Evolutionary conservation across 345 rosid genomes (phyloP).

Genomic region (Physaria fendleri): DNA sequence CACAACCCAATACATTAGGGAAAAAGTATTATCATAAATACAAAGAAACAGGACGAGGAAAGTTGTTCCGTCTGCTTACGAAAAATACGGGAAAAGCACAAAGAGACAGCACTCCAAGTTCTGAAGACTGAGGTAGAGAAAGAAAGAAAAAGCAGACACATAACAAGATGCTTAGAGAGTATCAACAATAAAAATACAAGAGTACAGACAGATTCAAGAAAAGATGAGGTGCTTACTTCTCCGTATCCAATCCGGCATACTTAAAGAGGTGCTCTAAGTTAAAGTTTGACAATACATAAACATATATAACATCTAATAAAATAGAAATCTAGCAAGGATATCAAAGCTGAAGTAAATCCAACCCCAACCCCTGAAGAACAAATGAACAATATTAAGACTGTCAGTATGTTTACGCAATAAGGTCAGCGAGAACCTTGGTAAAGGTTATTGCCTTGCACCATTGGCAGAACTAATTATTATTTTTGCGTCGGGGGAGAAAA

Average conservation of each 20-base stretch:
- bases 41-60: conserved; percentile 6
- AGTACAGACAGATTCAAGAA: background rate
- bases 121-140: conserved; percentile 58
- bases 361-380: conserved; percentile 81
- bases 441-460: background rate
- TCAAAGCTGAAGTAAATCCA: conserved; percentile 89
- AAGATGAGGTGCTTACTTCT: conserved; percentile 53
- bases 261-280: conserved; percentile 84
- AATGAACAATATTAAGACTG: conserved; percentile 14
- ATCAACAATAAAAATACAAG: background rate
- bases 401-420: conserved; percentile 11
- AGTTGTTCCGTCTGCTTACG: conserved; percentile 40
- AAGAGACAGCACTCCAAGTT: conserved; percentile 97
- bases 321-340: conserved; percentile 48
- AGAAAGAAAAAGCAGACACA: background rate
- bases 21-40: background rate
- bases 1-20: conserved; percentile 7
- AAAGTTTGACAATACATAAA: conserved; percentile 41
- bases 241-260: conserved; percentile 94
- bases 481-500: background rate
- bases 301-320: background rate
- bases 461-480: background rate
- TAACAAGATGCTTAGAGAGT: background rate
- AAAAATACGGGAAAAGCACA: conserved; percentile 90
- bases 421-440: background rate